A percentile compares a stretch with the other conserved stretches of the same genome.
phyloP scores from a whole-genome alignment of 163 green algal genomes.

The Prototheca wickerhamii region DNA sequence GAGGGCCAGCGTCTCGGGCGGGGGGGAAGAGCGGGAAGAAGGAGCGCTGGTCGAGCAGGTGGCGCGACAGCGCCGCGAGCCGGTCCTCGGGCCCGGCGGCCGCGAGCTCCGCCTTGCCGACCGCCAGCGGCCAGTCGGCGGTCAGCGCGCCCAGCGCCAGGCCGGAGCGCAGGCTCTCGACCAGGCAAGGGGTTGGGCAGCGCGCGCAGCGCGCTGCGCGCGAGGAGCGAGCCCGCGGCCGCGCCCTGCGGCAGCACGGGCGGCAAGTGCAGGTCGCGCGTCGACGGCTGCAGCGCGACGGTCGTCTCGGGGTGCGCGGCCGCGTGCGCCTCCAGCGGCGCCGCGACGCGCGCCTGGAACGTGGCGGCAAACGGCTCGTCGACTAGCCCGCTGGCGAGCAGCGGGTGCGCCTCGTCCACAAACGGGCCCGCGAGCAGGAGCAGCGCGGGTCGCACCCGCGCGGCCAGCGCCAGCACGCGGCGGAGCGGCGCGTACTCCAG shows the following conservation, averaged over 20 bases:
- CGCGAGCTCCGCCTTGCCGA: conserved; percentile 22
- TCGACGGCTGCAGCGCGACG: conserved; percentile 59
- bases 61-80: conserved; percentile 41
- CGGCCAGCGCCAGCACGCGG: conserved; percentile 49
- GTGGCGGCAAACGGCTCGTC: conserved; percentile 54
- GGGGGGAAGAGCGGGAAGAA: conserved; percentile 69
- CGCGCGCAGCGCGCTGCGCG: conserved; percentile 12
- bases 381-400: conserved; percentile 37
- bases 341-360: conserved; percentile 50
- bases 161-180: neutral
- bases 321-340: conserved; percentile 29
- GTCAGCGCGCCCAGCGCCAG: neutral
- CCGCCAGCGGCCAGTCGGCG: conserved; percentile 45
- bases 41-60: conserved; percentile 58
- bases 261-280: conserved; percentile 50
- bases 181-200: conserved; percentile 54
- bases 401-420: conserved; percentile 65
- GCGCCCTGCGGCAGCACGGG: conserved; percentile 65
- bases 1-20: conserved; percentile 45
- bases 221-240: conserved; percentile 7
- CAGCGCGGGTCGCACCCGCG: conserved; percentile 26
- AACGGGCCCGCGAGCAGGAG: conserved; percentile 76
- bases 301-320: conserved; percentile 9
- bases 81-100: conserved; percentile 29
- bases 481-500: conserved; percentile 59